Base-by-base conservation (phyloP, 1,139 yeast genomes). In the Suhomyces yuchorum region DNA sequence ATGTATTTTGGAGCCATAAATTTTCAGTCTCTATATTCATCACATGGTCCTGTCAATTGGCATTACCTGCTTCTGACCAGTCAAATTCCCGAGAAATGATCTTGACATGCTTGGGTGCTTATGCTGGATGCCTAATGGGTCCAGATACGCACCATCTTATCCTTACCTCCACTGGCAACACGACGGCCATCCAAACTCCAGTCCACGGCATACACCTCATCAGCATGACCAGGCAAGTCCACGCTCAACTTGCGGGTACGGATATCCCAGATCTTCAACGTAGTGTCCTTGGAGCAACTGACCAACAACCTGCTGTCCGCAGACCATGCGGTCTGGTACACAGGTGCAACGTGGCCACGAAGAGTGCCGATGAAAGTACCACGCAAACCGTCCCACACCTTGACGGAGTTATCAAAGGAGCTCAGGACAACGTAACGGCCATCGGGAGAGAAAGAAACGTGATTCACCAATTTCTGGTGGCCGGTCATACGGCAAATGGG, bases 241-340 rank as follows among this genome's bases (percentile, higher is more conserved):
- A 87, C 91, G 55, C 83, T 79, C 52, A 93, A 73, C 64, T 93
- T 92, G 54, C 87, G 78, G 3, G 96, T 87, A 58, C 88, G 78
- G 26, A 93, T 83, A 65, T 93, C 98, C 99, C 99, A 93, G 2
- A 93, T 96, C 68, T 93, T 93, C 61, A 95, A 78, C 0, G 99
- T 95, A 2, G 99, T 92, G 65, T 93, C 99, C 66, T 93, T 93
- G 19, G 97, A 91, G 62, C 96, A 88, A 61, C 96, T 87, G 7
- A 92, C 99, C 49, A 93, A 73, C 41, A 93, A 73, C 55, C 99
- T 76, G 65, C 93, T 88, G 64, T 93, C 99, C 2, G 97, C 86
- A 3, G 97, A 90, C 99, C 99, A 93, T 0, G 98, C 91, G n/a
- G 96, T 91, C 69, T 92, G 98, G 65, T 93, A 93, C 0, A 93